Conservation (phyloP, 768 basidiomycete species). For the Panus rudis region DNA sequence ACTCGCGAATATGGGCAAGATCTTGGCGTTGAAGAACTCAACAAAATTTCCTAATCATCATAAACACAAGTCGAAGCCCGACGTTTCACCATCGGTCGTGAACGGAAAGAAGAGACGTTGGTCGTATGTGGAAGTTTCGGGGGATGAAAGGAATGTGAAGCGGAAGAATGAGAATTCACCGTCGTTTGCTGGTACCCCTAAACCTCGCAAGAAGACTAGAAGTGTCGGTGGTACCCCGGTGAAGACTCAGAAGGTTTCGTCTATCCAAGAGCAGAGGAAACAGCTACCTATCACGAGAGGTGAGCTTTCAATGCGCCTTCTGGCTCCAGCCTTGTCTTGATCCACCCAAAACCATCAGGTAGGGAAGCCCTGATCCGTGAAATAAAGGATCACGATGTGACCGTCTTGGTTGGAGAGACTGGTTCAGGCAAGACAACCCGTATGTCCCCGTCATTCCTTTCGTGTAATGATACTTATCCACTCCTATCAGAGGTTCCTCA, state of each 20-base stretch:
- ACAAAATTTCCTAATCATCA: too few relatives aligned
- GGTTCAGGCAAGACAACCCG: conserved; percentile 99
- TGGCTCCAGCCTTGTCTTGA: not conserved
- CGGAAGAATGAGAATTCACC: too few relatives aligned
- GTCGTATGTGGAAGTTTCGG: too few relatives aligned
- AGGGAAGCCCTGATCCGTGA: conserved; percentile 68
- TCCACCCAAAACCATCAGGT: conserved; percentile 34
- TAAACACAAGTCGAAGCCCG: too few relatives aligned
- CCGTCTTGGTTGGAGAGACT: conserved; percentile 90
- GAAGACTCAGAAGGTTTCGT: not conserved
- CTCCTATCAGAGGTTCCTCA: conserved; percentile 83
- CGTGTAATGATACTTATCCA: conserved; percentile 1
- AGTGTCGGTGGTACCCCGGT: not conserved
- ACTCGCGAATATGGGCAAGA: too few relatives aligned
- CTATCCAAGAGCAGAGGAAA: conserved; percentile 55
- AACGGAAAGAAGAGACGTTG: too few relatives aligned
- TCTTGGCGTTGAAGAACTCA: too few relatives aligned
- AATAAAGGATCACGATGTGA: conserved; percentile 73
- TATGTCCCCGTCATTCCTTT: conserved; percentile 35
- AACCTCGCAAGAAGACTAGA: not conserved
- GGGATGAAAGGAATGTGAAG: too few relatives aligned
- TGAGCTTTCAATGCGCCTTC: conserved; percentile 21
- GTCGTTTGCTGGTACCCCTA: not conserved
- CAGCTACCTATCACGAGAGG: conserved; percentile 78
- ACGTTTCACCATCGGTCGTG: too few relatives aligned